Evolutionary conservation across 2,329 filamentous ascomycete genomes (phyloP).

Genomic region (Alternaria atra): DNA sequence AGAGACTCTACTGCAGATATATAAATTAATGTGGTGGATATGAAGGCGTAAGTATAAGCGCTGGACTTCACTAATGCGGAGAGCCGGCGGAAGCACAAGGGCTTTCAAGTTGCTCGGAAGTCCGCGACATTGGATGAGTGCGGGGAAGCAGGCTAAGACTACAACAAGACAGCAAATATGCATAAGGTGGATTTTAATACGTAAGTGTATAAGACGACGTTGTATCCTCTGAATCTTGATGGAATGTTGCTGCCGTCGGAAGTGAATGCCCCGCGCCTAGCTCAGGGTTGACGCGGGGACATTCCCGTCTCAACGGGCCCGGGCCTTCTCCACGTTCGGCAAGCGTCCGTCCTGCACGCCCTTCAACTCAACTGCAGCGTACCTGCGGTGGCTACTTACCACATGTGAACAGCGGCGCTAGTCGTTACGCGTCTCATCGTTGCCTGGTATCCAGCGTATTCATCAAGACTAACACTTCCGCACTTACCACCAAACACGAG

Average conservation of each 20-base stretch:
- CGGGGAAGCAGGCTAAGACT: not conserved
- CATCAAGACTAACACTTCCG: not conserved
- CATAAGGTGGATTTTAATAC: not conserved
- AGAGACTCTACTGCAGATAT: not conserved
- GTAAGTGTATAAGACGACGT: not conserved
- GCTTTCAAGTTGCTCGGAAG: slow-evolving; percentile 1
- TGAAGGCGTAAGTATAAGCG: slow-evolving; percentile 2
- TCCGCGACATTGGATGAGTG: not conserved
- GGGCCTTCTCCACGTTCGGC: not conserved
- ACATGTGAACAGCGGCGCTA: not conserved
- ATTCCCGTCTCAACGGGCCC: not conserved
- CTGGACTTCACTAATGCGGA: slow-evolving; percentile 31
- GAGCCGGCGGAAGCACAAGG: slow-evolving; percentile 29
- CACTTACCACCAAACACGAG: not conserved
- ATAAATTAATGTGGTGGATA: not conserved
- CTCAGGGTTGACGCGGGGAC: slow-evolving; percentile 24
- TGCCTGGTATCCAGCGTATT: slow-evolving; percentile 10
- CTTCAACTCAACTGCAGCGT: slow-evolving; percentile 1
- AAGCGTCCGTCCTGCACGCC: not conserved
- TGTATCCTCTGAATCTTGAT: not conserved
- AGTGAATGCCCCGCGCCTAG: slow-evolving; percentile 15
- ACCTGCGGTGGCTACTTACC: slow-evolving; percentile 7
- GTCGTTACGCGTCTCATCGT: slow-evolving; percentile 4
- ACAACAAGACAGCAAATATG: not conserved
- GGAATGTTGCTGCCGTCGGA: not conserved